Base-by-base conservation (phyloP, 495 filamentous ascomycete genomes). In the Daldinia loculata region DNA sequence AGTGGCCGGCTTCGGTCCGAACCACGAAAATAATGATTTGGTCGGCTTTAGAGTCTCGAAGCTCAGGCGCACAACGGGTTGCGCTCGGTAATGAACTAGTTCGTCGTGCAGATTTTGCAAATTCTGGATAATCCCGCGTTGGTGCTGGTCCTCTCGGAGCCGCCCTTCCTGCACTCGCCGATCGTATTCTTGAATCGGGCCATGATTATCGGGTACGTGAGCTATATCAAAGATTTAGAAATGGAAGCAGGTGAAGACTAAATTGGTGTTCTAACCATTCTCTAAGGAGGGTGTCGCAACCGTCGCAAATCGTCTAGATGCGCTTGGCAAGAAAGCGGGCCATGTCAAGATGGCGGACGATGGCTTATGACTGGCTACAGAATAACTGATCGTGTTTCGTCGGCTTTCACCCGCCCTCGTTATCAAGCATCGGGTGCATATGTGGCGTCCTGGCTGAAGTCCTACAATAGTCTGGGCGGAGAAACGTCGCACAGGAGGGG, bases 81-180 rank as follows among this genome's bases (percentile, higher is more conserved):
- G 91, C 0, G 93, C 86, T 6, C 83, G 78, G 80, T 98, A 98
- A 51, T 86, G 80, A 67, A 86, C 84, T 4, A 99, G 87, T 66
- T 92, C 90, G 61, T 97, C 89, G 78, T 97, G 93, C 15, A 99
- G 87, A 74, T 94, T 89, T 77, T 99, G 94, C 3, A 99, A 85
- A 72, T 85, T 89, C 70, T 95, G 89, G 57, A 99, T 92, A 67
- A 99, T 95, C 22, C 88, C 92, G 84, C 96, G 83, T 76, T 99
- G 95, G 74, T 98, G 93, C 55, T 92, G 86, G 75, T 99, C 95
- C 78, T 98, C 92, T 59, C 90, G 84, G 56, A 99, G 78, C 63
- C 88, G 78, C 15, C 92, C 92, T 55, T 82, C 79, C 43, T 85
- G 81, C 14, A 99, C 93, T 48, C 95, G 87, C 32, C 82, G 80